Conservation (phyloP, 306 rosid genomes). For the Quercus engelmannii region DNA sequence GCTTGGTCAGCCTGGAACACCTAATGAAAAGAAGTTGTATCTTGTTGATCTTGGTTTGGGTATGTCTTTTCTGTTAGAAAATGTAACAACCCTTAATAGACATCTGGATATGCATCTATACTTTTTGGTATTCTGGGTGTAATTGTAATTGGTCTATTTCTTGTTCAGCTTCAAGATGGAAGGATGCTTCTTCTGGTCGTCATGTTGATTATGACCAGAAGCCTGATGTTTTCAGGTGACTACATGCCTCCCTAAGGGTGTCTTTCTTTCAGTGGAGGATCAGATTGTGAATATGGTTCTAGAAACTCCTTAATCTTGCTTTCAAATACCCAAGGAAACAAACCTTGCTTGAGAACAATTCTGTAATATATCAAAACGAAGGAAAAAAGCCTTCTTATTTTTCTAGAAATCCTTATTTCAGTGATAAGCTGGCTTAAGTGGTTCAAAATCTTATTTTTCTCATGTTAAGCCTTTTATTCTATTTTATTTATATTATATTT, state of each 20-base stretch:
- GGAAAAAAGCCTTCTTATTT: background rate
- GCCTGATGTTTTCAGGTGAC: conserved; percentile 87
- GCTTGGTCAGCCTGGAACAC: conserved; percentile 87
- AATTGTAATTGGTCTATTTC: background rate
- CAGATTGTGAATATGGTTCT: background rate
- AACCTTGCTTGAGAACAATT: background rate
- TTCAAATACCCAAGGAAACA: background rate
- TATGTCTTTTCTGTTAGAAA: conserved; percentile 21
- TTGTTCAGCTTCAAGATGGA: conserved; percentile 85
- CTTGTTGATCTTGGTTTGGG: conserved; percentile 96
- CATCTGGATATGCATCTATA: background rate
- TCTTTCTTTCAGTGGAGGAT: background rate
- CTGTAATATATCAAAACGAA: background rate
- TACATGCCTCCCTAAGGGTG: conserved; percentile 2
- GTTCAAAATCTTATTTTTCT: background rate
- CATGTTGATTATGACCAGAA: conserved; percentile 95
- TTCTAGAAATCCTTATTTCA: background rate
- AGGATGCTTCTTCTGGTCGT: conserved; percentile 70
- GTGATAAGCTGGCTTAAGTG: background rate
- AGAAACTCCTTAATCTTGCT: background rate
- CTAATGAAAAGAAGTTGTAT: conserved; percentile 86
- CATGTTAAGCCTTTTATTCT: background rate
- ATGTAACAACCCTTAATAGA: background rate
- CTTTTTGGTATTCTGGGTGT: background rate
- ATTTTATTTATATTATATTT: background rate